phyloP scores from a whole-genome alignment of 2,329 filamentous ascomycete genomes.

The Diaporthe caulivora region DNA sequence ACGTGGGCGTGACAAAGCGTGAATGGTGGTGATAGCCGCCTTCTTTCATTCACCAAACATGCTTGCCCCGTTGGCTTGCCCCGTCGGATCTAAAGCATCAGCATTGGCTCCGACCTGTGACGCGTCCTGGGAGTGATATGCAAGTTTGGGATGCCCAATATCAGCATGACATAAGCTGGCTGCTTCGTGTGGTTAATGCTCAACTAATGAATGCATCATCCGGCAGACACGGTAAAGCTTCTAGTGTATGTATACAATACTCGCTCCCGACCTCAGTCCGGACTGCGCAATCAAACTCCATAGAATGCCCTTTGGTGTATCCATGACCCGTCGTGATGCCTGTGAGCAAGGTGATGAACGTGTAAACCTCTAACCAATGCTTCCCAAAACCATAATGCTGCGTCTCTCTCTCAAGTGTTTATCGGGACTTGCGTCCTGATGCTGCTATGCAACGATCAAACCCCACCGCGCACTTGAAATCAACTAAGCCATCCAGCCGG shows the following conservation, averaged over 20 bases:
- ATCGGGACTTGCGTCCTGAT: constrained; percentile 30
- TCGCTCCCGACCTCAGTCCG: neutral
- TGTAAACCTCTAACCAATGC: constrained; percentile 5
- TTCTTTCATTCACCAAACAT: neutral
- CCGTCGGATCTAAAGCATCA: neutral
- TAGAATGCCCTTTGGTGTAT: constrained; percentile 12
- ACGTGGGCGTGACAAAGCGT: neutral
- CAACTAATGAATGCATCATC: neutral
- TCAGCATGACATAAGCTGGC: neutral
- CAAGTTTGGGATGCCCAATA: neutral
- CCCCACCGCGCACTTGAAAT: neutral
- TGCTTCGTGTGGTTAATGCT: neutral
- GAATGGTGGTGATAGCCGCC: constrained; percentile 1
- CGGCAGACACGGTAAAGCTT: constrained; percentile 5
- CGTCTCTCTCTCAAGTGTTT: neutral
- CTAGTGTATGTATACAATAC: constrained; percentile 17
- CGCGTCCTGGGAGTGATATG: neutral
- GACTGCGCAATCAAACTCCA: constrained; percentile 6
- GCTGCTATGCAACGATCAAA: constrained; percentile 1
- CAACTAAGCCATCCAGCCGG: constrained; percentile 27
- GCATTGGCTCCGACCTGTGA: neutral
- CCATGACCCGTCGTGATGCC: constrained; percentile 9
- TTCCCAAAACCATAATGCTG: neutral
- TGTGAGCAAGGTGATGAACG: constrained; percentile 1
- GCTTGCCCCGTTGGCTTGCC: neutral